Percentiles rank a stretch among this genome's conserved stretches.
Conservation (phyloP, 2,329 filamentous ascomycete species). For the Akanthomyces lecanii region DNA sequence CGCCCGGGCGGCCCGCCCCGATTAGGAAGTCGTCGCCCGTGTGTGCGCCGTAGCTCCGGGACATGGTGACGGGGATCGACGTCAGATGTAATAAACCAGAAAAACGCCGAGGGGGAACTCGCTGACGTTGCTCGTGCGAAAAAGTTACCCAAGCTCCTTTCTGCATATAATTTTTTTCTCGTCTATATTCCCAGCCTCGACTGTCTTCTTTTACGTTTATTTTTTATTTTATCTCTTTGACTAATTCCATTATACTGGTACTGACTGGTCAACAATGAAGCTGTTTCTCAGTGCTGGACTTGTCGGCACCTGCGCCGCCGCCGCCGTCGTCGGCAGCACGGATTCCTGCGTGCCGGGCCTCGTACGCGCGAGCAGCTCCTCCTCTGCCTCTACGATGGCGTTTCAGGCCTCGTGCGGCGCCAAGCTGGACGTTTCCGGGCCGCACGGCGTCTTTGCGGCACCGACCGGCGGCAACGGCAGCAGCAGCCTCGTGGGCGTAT, state of each 20-base stretch:
- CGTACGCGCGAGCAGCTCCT: neutral
- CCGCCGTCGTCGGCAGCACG: neutral
- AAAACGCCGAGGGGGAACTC: neutral
- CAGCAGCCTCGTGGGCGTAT: neutral
- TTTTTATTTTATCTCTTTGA: neutral
- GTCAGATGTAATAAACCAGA: neutral
- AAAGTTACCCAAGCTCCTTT: neutral
- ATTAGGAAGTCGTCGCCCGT: neutral
- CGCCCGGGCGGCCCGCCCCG: neutral
- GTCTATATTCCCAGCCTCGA: neutral
- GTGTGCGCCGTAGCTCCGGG: neutral
- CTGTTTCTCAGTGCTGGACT: neutral
- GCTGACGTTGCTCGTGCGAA: neutral
- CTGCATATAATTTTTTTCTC: no score
- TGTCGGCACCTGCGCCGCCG: neutral
- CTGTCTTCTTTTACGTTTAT: neutral
- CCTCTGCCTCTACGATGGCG: neutral
- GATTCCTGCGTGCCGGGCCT: neutral
- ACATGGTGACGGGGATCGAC: neutral
- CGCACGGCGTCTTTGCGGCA: neutral
- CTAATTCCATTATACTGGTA: neutral
- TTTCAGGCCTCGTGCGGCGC: neutral
- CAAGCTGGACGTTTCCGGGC: neutral
- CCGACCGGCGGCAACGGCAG: neutral
- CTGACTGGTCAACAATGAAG: neutral